phyloP scores from a whole-genome alignment of 176 grass and related monocot genomes.

The Panicum miliaceum region DNA sequence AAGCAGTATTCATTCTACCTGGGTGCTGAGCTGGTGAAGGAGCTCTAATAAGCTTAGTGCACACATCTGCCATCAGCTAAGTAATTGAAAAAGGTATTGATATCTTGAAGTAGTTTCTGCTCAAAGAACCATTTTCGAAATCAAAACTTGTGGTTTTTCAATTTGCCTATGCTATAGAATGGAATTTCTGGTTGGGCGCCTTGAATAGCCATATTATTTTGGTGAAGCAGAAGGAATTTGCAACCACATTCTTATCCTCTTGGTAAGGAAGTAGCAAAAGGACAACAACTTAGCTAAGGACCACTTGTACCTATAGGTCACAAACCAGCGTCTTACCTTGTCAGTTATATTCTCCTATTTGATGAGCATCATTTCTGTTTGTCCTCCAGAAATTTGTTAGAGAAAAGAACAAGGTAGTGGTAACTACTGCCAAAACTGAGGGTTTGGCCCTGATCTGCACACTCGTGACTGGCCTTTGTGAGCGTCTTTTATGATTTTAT shows the following conservation, averaged over 20 bases:
- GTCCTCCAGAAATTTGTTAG: constrained; percentile 37
- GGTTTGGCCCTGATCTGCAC: constrained; percentile 11
- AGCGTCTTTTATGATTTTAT: constrained; percentile 21
- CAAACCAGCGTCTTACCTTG: constrained; percentile 43
- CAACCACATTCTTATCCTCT: constrained; percentile 42
- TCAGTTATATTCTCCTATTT: constrained; percentile 39
- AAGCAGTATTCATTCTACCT: constrained; percentile 5
- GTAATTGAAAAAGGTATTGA: constrained; percentile 49
- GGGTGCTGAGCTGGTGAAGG: constrained; percentile 33
- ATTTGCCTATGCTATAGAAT: constrained; percentile 34
- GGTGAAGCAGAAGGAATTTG: constrained; percentile 43
- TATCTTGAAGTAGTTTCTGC: neutral
- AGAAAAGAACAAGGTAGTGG: constrained; percentile 34
- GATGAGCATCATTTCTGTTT: constrained; percentile 34
- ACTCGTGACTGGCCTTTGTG: constrained; percentile 40
- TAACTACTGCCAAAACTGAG: constrained; percentile 43
- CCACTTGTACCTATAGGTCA: constrained; percentile 40
- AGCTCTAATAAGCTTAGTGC: constrained; percentile 14
- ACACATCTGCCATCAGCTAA: constrained; percentile 24
- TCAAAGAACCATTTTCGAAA: neutral
- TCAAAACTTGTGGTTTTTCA: neutral
- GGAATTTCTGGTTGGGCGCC: constrained; percentile 26
- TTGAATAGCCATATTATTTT: constrained; percentile 47
- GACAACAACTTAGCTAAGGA: constrained; percentile 48
- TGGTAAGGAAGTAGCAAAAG: constrained; percentile 40